These are phyloP conservation scores for Pythium phragmiticola DNA, from an alignment of 352 stramenopile genomes.

Conservation along the genomic window DNA sequence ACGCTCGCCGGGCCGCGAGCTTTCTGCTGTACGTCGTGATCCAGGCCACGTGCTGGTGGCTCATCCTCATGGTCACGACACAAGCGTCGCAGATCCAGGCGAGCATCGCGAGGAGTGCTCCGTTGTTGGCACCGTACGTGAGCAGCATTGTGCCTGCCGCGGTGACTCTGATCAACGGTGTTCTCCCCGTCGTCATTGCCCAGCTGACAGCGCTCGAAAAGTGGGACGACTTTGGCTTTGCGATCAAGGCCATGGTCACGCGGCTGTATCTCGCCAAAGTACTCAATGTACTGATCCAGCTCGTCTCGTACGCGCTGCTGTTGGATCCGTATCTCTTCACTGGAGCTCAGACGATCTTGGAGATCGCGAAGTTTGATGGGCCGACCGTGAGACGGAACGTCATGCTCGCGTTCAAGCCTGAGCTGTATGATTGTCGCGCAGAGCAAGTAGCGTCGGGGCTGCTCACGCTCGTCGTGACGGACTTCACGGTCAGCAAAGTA, in stretches of 20 bases:
- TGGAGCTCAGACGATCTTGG: constrained; percentile 31
- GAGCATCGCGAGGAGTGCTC: constrained; percentile 38
- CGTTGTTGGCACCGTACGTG: constrained; percentile 51
- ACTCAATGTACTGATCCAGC: constrained; percentile 78
- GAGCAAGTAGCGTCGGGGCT: constrained; percentile 66
- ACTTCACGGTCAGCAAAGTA: constrained; percentile 72
- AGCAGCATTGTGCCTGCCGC: constrained; percentile 64
- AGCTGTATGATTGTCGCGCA: constrained; percentile 47
- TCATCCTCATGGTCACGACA: constrained; percentile 74
- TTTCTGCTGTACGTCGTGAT: constrained; percentile 64
- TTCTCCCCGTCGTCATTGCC: constrained; percentile 63
- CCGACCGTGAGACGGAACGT: constrained; percentile 48
- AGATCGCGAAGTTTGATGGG: constrained; percentile 44
- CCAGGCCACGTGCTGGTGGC: constrained; percentile 62
- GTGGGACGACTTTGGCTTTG: constrained; percentile 77
- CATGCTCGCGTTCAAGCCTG: constrained; percentile 65
- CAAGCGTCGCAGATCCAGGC: constrained; percentile 60
- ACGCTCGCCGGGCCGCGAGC: constrained; percentile 40
- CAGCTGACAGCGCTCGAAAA: constrained; percentile 66
- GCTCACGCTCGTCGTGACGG: constrained; percentile 67
- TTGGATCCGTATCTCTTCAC: constrained; percentile 68
- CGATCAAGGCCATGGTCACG: constrained; percentile 82
- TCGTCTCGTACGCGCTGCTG: constrained; percentile 71
- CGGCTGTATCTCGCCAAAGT: constrained; percentile 82
- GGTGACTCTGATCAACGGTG: constrained; percentile 74